These are phyloP conservation scores for Apiosordaria backusii DNA, from an alignment of 495 filamentous ascomycete genomes.

Conservation along the genomic window DNA sequence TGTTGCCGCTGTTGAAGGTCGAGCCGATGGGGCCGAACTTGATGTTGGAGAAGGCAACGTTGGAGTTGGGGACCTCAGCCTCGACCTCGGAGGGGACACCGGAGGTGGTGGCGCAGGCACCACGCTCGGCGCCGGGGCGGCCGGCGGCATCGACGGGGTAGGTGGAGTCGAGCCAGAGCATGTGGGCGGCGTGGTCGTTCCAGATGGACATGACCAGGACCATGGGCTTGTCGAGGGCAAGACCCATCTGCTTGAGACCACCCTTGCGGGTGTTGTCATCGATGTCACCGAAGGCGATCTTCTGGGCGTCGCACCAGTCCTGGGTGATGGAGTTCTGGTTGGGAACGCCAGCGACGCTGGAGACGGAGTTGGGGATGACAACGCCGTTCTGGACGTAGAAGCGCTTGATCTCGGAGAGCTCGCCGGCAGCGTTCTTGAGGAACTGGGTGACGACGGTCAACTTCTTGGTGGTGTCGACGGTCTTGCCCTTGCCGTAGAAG, in stretches of 20 bases:
- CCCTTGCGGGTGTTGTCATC: slow-evolving; percentile 59
- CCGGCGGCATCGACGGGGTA: slow-evolving; percentile 58
- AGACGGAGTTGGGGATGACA: slow-evolving; percentile 57
- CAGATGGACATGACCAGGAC: slow-evolving; percentile 77
- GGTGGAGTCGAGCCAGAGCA: slow-evolving; percentile 81
- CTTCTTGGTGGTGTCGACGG: slow-evolving; percentile 60
- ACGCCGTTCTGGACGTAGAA: slow-evolving; percentile 69
- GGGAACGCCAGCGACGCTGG: slow-evolving; percentile 46
- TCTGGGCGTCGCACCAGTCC: slow-evolving; percentile 59
- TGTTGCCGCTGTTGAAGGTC: slow-evolving; percentile 45
- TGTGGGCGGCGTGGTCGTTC: slow-evolving; percentile 74
- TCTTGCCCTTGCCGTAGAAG: slow-evolving; percentile 62
- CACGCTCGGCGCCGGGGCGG: slow-evolving; percentile 62
- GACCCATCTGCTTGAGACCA: slow-evolving; percentile 56
- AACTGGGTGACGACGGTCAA: slow-evolving; percentile 78
- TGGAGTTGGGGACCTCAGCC: slow-evolving; percentile 49
- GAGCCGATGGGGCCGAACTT: slow-evolving; percentile 65
- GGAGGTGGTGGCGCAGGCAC: slow-evolving; percentile 59
- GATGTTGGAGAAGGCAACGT: slow-evolving; percentile 62
- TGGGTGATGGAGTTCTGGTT: slow-evolving; percentile 56
- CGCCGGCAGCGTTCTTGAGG: slow-evolving; percentile 44
- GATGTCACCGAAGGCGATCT: slow-evolving; percentile 58
- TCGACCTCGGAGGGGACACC: slow-evolving; percentile 61
- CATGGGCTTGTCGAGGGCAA: slow-evolving; percentile 56
- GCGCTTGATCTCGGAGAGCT: slow-evolving; percentile 61